These are phyloP conservation scores for Medicago lupulina DNA, from an alignment of 306 rosid species.

Conservation along the genomic window DNA sequence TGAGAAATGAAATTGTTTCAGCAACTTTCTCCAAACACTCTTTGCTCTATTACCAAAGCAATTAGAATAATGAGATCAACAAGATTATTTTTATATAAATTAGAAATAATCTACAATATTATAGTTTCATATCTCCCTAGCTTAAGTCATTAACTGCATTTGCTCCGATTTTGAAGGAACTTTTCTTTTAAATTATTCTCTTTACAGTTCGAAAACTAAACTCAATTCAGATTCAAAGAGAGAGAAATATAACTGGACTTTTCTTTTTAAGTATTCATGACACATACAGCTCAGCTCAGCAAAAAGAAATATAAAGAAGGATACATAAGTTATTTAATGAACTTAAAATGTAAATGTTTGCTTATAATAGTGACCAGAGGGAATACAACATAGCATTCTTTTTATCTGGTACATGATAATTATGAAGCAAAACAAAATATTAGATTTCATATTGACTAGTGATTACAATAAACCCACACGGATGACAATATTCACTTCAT, in stretches of 20 bases:
- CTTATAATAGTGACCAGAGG: too few relatives aligned
- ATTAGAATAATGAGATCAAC: conserved; percentile 22
- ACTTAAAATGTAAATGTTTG: too few relatives aligned
- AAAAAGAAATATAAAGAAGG: too few relatives aligned
- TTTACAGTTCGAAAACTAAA: not conserved
- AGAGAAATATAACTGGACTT: too few relatives aligned
- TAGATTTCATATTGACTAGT: not conserved
- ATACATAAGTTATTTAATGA: too few relatives aligned
- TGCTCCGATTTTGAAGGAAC: not conserved
- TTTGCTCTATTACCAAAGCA: conserved; percentile 65
- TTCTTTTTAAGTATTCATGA: too few relatives aligned
- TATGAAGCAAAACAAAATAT: conserved; percentile 14
- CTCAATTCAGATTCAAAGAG: too few relatives aligned
- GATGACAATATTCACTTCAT: too few relatives aligned
- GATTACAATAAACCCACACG: too few relatives aligned
- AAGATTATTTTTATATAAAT: not conserved
- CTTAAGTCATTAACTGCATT: too few relatives aligned
- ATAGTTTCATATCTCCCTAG: not conserved
- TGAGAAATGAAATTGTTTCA: conserved; percentile 69
- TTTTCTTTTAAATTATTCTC: not conserved
- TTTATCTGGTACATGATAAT: not conserved
- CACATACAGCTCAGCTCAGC: too few relatives aligned
- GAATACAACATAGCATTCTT: not conserved
- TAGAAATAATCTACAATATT: conserved; percentile 20
- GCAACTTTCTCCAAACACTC: conserved; percentile 90